These are phyloP conservation scores for Clonostachys rosea DNA, from an alignment of 2,329 filamentous ascomycete genomes.

Conservation along the genomic window DNA sequence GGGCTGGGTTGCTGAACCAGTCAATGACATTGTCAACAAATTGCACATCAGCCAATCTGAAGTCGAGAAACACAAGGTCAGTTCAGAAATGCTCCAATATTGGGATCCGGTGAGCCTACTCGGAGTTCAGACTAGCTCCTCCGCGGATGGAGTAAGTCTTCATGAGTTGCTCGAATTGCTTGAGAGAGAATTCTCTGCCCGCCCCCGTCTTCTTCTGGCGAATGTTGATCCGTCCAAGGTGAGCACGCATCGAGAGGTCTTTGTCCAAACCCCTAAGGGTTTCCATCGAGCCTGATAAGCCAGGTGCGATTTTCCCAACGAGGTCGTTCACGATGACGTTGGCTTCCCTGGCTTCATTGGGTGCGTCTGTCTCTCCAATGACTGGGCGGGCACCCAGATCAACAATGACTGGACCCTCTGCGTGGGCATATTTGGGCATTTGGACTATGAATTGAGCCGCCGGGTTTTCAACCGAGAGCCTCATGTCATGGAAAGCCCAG, in stretches of 20 bases:
- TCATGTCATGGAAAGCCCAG: slow-evolving; percentile 22
- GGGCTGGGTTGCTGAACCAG: slow-evolving; percentile 5
- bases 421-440: slow-evolving; percentile 6
- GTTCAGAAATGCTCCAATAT: too few relatives aligned
- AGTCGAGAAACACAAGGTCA: not conserved
- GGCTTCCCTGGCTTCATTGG: too few relatives aligned
- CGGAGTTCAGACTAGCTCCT: slow-evolving; percentile 17
- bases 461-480: slow-evolving; percentile 14
- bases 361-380: not conserved
- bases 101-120: slow-evolving; percentile 8
- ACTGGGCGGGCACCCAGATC: not conserved
- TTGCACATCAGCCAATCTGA: not conserved
- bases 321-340: not conserved
- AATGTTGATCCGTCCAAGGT: slow-evolving; percentile 21
- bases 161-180: slow-evolving; percentile 16
- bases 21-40: slow-evolving; percentile 4
- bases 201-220: slow-evolving; percentile 14
- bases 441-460: slow-evolving; percentile 19
- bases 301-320: not conserved
- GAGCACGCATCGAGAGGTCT: slow-evolving; percentile 20
- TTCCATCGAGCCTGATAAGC: slow-evolving; percentile 4
- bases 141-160: slow-evolving; percentile 17
- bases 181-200: slow-evolving; percentile 11
- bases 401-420: slow-evolving; percentile 1
- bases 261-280: slow-evolving; percentile 14